Evolutionary conservation across 2,329 filamentous ascomycete species (phyloP).

Genomic region (Colletotrichum orbiculare): DNA sequence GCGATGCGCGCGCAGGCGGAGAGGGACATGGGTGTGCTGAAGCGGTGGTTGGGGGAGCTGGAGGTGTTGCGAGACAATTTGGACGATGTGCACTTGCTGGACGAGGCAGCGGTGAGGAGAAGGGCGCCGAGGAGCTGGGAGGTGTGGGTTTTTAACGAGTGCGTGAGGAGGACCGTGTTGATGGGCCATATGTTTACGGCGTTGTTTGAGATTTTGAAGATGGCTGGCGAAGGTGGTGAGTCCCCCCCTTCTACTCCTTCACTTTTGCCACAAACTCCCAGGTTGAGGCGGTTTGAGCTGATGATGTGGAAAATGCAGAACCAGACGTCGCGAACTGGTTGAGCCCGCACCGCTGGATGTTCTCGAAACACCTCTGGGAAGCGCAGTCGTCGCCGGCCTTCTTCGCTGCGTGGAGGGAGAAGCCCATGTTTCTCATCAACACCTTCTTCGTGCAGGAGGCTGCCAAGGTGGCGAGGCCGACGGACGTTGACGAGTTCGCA

Average conservation of each 20-base stretch:
- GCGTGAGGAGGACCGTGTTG: conserved; percentile 51
- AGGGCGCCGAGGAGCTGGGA: conserved; percentile 56
- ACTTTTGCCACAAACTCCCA: background rate
- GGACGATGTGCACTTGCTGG: conserved; percentile 42
- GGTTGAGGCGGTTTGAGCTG: background rate
- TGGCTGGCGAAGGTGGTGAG: conserved; percentile 36
- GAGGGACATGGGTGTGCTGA: conserved; percentile 49
- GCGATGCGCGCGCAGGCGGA: conserved; percentile 53
- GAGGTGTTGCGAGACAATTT: conserved; percentile 47
- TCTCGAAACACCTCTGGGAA: conserved; percentile 57
- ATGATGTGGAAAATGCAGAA: background rate
- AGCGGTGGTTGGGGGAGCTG: conserved; percentile 52
- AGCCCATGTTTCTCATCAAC: conserved; percentile 50
- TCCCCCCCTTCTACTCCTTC: background rate
- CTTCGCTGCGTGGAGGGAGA: conserved; percentile 56
- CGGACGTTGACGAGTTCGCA: conserved; percentile 54
- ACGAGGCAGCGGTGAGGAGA: conserved; percentile 41
- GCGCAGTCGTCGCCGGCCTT: conserved; percentile 54
- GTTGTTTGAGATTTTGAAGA: conserved; percentile 49
- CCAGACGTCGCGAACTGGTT: conserved; percentile 37
- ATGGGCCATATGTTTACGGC: conserved; percentile 47
- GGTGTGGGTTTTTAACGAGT: conserved; percentile 58
- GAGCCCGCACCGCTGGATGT: conserved; percentile 46
- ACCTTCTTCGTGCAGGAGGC: conserved; percentile 50
- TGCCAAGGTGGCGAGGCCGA: conserved; percentile 49